Evolutionary conservation across 768 basidiomycete genomes (phyloP).

Genomic region (Termitomyces sp.): DNA sequence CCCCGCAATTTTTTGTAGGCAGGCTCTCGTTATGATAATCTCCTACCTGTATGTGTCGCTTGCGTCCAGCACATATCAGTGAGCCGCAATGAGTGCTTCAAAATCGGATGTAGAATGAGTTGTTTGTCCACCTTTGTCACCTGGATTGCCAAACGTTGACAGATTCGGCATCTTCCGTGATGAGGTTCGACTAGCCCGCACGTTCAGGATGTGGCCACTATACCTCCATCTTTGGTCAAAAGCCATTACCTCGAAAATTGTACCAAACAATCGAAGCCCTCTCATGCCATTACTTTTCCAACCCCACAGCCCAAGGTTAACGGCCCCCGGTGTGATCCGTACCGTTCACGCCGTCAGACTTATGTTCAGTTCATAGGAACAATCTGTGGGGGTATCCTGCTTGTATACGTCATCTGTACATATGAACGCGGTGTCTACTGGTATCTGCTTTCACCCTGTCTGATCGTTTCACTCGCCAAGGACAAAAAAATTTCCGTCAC

Average conservation of each 20-base stretch:
- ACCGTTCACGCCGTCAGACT: background rate
- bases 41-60: constrained; percentile 7
- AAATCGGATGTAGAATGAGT: constrained; percentile 13
- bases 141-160: constrained; percentile 1
- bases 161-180: constrained; percentile 12
- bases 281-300: background rate
- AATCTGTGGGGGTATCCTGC: too few relatives aligned
- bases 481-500: too few relatives aligned
- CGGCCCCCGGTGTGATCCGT: background rate
- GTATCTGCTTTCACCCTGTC: too few relatives aligned
- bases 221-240: background rate
- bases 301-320: too few relatives aligned
- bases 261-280: too few relatives aligned
- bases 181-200: background rate
- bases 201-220: background rate
- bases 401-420: too few relatives aligned
- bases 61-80: constrained; percentile 11
- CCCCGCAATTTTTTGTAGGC: constrained; percentile 16
- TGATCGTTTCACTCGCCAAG: too few relatives aligned
- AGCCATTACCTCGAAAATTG: background rate
- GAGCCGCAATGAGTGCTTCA: constrained; percentile 13
- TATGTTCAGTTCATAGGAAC: too few relatives aligned
- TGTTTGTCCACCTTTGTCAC: constrained; percentile 15
- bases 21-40: constrained; percentile 1
- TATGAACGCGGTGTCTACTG: background rate